phyloP scores from a whole-genome alignment of 169 alveolate species.

The Plasmodium knowlesi region DNA sequence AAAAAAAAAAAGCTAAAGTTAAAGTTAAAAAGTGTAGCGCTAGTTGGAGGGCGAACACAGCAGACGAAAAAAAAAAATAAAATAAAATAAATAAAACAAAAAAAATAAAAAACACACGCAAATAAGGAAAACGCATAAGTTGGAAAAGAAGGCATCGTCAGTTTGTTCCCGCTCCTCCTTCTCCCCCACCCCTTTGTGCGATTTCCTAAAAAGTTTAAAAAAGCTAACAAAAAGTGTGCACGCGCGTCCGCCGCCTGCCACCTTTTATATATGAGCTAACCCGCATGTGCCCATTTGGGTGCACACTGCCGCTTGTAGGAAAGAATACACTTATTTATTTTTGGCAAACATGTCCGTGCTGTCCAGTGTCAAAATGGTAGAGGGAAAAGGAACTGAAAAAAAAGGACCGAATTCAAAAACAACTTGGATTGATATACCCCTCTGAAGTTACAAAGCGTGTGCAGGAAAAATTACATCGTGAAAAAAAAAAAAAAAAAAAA shows the following conservation, averaged over 20 bases:
- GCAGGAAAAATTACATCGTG: neutral
- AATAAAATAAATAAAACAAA: neutral
- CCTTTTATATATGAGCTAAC: neutral
- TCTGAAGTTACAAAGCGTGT: neutral
- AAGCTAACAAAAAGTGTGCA: neutral
- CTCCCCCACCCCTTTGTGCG: neutral
- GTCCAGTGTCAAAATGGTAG: neutral
- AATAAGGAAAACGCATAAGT: neutral
- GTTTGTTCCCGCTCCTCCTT: neutral
- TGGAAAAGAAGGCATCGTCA: neutral
- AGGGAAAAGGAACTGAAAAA: neutral
- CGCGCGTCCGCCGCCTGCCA: neutral
- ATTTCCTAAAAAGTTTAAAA: neutral
- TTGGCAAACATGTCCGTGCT: neutral
- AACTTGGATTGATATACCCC: neutral
- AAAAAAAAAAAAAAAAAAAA: too few relatives aligned
- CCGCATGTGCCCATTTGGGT: neutral
- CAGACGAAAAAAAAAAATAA: neutral
- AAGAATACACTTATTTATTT: neutral
- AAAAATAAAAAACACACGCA: neutral
- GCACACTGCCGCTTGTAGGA: neutral
- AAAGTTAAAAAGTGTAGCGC: neutral
- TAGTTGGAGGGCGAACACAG: neutral
- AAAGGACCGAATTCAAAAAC: neutral
- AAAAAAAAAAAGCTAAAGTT: too few relatives aligned